These are phyloP conservation scores for Pelargonium nanum DNA, from an alignment of 345 rosid species.

Conservation along the genomic window DNA sequence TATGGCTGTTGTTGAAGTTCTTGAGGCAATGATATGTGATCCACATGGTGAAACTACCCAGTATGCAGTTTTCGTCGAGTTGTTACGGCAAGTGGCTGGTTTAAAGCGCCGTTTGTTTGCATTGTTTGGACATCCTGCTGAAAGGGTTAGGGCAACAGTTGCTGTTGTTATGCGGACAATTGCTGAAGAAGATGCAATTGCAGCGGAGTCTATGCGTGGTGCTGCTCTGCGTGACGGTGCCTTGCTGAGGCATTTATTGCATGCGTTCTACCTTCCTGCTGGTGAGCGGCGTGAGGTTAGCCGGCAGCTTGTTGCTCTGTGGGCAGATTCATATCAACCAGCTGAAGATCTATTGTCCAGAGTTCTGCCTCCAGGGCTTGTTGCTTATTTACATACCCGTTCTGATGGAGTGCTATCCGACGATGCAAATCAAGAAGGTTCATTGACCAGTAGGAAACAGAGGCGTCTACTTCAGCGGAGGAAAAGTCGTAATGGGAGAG, in stretches of 20 bases:
- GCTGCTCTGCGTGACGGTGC: conserved; percentile 99
- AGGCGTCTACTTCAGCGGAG: conserved; percentile 83
- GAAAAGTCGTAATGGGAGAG: conserved; percentile 58
- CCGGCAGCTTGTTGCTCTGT: conserved; percentile 97
- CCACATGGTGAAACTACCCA: conserved; percentile 99
- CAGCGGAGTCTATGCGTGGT: conserved; percentile 98
- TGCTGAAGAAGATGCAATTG: conserved; percentile 99
- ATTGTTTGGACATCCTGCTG: conserved; percentile 98
- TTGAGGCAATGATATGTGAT: conserved; percentile 98
- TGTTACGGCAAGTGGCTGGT: conserved; percentile 94
- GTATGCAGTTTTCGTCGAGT: conserved; percentile 85
- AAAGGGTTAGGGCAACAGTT: conserved; percentile 90
- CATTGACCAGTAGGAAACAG: conserved; percentile 67
- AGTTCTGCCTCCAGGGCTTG: conserved; percentile 97
- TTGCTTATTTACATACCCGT: conserved; percentile 94
- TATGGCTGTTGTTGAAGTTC: conserved; percentile 92
- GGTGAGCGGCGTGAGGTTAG: conserved; percentile 96
- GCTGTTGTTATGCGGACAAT: conserved; percentile 98
- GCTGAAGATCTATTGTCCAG: conserved; percentile 80
- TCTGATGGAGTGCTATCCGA: conserved; percentile 47
- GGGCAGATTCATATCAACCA: conserved; percentile 99
- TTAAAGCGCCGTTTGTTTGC: conserved; percentile 89
- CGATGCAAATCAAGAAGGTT: conserved; percentile 61
- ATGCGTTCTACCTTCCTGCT: conserved; percentile 77
- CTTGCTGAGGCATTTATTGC: conserved; percentile 84